Base-by-base conservation (phyloP, 129 eudicot genomes). In the Scalesia atractyloides region DNA sequence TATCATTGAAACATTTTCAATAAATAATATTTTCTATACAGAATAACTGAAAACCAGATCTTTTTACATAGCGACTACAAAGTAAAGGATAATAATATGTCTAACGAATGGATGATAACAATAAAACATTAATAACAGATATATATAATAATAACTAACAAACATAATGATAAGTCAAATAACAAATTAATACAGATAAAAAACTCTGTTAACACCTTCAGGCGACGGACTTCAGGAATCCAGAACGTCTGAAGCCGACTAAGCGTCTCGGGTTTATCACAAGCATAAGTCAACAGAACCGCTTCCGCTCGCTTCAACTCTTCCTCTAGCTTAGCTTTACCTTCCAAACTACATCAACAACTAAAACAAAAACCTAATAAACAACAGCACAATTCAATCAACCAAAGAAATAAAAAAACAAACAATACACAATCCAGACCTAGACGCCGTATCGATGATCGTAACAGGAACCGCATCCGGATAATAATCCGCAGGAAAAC, bases 221-320 rank as follows among this genome's bases (percentile, higher is more conserved):
- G 73, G 30, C 97, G 87, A 53, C 96, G 99, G 76, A 94, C 84
- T 79, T 94, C 99, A 4, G 84, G 91, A 83, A 94, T 91, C 99
- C 99, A 94, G 75, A 88, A 90, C 18, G 83, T 79, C 72, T 84
- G 86, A 43, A 94, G 76, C 54, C 92, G 93, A 72, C 71, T 77
- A 18, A 94, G 86, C 5, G 99, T 86, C 20, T 81, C 84, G 61
- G 89, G 86, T 77, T 82, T 88, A 86, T 94, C 99, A 68, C 97
- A 94, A 36, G 97, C 99, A 64, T 94, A 90, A 3, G 99, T 94
- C 24, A 94, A 64, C 69, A 94, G 94, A 0, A 90, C 96, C 6
- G 94, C 89, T 78, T 94, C 99, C 13, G 99, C 97, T 62, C 91
- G 89, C 78, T 84, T 88, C 89, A 94, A 76, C 70, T 94, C 99